Evolutionary conservation across 352 stramenopile genomes (phyloP), one percentile per base, ranked within the genome.

Genomic region (Pythium inflatum): DNA sequence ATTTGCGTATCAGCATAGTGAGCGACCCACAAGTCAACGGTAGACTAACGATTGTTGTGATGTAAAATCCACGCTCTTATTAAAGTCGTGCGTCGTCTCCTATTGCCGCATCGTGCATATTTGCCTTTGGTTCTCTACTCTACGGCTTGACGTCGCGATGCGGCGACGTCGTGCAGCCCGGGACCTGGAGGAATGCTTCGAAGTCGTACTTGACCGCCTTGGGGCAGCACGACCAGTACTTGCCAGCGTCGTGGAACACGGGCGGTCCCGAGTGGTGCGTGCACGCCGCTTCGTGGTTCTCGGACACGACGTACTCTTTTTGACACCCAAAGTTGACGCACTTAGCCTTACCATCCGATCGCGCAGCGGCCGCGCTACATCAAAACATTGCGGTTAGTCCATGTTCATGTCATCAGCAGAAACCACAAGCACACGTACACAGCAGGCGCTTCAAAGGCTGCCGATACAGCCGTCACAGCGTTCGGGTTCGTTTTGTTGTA

Each of bases 161-260:
- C 40, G 86, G 81, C 27, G 85, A 88, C n/a, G 78, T 84, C 22
- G 89, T 81, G 69, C 93, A 98, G 40, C 91, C 91, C 1, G 88
- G 84, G 18, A 98, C 83, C 62, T 95, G 81, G 22, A 98, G 80
- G 74, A 98, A 98, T 57, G 92, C 93, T 33, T 98, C 92, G 77
- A 98, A 98, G 75, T 98, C 92, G 83, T 98, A 98, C 85, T 97
- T 97, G 73, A 97, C 85, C 30, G 80, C 71, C 70, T 97, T 95
- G 18, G 93, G 91, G 69, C 94, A 98, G 82, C 94, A 98, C 66
- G 82, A 93, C 94, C 94, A 98, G 77, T 88, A 97, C 77, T 98
- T 98, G 71, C 88, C 87, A 49, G 88, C 89, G 67, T 98, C 94
- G 70, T 98, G 93, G 77, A 98, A 98, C 38, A 98, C 88, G 2